A percentile compares a stretch with the other conserved stretches of the same genome.
Conservation (phyloP, 352 stramenopile species). For the Phytophthora nicotianae region DNA sequence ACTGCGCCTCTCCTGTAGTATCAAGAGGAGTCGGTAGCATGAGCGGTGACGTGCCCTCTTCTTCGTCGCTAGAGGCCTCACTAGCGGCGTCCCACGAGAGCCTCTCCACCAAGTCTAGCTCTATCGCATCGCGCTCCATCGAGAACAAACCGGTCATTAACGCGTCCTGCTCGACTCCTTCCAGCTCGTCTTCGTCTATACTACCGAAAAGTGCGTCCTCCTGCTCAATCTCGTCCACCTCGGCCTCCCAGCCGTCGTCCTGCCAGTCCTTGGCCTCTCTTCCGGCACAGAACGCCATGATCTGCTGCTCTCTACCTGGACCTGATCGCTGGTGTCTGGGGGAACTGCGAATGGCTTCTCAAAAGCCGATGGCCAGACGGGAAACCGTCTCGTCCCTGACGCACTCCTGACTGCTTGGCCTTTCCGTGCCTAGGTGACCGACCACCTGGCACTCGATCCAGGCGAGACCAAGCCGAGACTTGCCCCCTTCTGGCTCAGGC, state of each 20-base stretch:
- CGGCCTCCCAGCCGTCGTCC: conserved; percentile 16
- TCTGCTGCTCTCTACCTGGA: conserved; percentile 13
- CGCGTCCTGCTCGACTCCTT: conserved; percentile 16
- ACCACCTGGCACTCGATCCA: conserved; percentile 7
- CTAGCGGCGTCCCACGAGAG: conserved; percentile 35
- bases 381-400: conserved; percentile 30
- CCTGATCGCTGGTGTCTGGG: conserved; percentile 8
- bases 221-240: conserved; percentile 16
- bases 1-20: conserved; percentile 21
- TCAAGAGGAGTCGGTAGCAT: conserved; percentile 15
- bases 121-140: conserved; percentile 6
- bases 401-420: conserved; percentile 27
- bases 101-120: conserved; percentile 25
- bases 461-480: neutral
- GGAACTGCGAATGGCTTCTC: conserved; percentile 26
- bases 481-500: neutral
- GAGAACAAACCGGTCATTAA: conserved; percentile 12
- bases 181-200: conserved; percentile 18
- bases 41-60: conserved; percentile 8
- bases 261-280: conserved; percentile 25
- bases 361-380: conserved; percentile 13
- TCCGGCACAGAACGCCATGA: conserved; percentile 34
- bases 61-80: conserved; percentile 18
- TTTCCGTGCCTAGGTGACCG: conserved; percentile 14
- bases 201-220: conserved; percentile 30